phyloP scores from a whole-genome alignment of 805 yeast genomes.

The Metschnikowia amazonensis region DNA sequence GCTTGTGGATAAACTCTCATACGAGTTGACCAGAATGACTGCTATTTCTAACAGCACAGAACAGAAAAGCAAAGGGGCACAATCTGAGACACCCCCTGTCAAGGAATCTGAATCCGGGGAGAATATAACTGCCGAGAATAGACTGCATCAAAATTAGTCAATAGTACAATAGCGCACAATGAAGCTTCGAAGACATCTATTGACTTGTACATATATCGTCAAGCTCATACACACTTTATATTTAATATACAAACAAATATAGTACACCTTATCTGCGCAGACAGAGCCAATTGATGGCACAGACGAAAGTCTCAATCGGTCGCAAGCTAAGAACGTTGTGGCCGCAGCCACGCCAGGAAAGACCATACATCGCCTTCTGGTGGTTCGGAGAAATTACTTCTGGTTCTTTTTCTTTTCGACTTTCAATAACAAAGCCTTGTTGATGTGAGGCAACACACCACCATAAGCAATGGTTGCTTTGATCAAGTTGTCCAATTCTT shows the following conservation, averaged over 20 bases:
- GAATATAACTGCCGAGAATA: neutral
- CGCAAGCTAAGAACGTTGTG: conserved; percentile 1
- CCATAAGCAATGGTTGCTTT: conserved; percentile 33
- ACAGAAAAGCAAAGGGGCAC: neutral
- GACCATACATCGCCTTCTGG: neutral
- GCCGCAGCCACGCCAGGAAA: conserved; percentile 1
- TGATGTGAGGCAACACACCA: conserved; percentile 34
- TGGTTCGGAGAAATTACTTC: conserved; percentile 9
- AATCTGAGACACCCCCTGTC: neutral
- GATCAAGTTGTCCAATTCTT: conserved; percentile 32
- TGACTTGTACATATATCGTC: neutral
- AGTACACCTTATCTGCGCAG: conserved; percentile 13
- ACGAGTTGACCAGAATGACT: conserved; percentile 13
- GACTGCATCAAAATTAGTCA: neutral
- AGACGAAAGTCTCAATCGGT: conserved; percentile 1
- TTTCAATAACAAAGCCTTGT: conserved; percentile 33
- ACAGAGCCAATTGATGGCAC: conserved; percentile 2
- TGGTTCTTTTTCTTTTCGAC: conserved; percentile 28
- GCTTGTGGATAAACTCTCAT: conserved; percentile 15
- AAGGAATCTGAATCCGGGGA: neutral
- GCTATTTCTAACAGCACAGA: conserved; percentile 2
- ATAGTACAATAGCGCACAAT: neutral
- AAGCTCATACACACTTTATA: conserved; percentile 4
- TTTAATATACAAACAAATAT: conserved; percentile 19
- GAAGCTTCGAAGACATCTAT: neutral